Percentiles rank a stretch among this genome's conserved stretches.
These are phyloP conservation scores for Penstemon davidsonii DNA, from an alignment of 257 asterid genomes.

Conservation along the genomic window DNA sequence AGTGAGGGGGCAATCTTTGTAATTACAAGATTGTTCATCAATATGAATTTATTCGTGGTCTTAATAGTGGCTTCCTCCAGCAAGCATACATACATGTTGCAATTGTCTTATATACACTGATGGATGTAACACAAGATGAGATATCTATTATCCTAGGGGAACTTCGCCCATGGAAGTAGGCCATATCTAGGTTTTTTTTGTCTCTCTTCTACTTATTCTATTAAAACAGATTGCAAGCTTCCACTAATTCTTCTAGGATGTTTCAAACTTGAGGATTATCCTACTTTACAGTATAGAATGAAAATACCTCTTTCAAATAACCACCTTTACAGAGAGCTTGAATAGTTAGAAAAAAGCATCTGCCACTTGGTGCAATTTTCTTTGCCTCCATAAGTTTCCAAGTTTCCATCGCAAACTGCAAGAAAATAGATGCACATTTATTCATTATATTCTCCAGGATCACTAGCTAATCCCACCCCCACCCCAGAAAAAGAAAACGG, in stretches of 20 bases:
- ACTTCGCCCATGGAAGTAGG: background rate
- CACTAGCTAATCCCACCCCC: background rate
- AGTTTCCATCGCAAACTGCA: slow-evolving; percentile 80
- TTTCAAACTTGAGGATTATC: background rate
- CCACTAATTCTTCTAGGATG: slow-evolving; percentile 5
- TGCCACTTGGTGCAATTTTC: slow-evolving; percentile 48
- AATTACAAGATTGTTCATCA: background rate
- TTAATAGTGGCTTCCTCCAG: too few relatives aligned
- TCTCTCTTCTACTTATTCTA: background rate
- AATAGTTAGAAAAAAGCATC: slow-evolving; percentile 49
- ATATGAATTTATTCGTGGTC: too few relatives aligned
- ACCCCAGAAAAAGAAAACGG: background rate
- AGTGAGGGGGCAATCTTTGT: slow-evolving; percentile 1
- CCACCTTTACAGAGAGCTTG: slow-evolving; percentile 87
- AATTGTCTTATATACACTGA: too few relatives aligned
- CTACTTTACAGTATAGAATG: slow-evolving; percentile 2
- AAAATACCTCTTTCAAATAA: slow-evolving; percentile 65
- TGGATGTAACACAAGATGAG: too few relatives aligned
- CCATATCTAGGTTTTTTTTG: background rate
- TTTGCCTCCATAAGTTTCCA: slow-evolving; percentile 73
- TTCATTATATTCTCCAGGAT: slow-evolving; percentile 23
- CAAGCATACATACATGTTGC: too few relatives aligned
- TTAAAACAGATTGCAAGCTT: background rate
- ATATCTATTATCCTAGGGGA: too few relatives aligned
- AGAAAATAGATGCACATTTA: slow-evolving; percentile 16